Conservation (phyloP, 2,329 filamentous ascomycete species). For the Lasiodiplodia citricola region DNA sequence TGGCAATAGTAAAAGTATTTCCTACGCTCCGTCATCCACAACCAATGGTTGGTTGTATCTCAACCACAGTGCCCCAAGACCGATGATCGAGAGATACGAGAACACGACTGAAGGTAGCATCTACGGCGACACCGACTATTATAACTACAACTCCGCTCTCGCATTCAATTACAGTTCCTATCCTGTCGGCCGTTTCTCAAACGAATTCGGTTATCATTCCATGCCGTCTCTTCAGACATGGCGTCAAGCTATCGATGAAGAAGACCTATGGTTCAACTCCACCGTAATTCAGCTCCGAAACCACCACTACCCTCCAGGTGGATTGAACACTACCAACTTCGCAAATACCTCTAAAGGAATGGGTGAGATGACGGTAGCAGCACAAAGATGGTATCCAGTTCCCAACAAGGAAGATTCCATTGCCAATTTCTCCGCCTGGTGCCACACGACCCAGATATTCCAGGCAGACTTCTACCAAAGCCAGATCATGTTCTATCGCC, state of each 20-base stretch:
- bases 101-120: slow-evolving; percentile 59
- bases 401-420: slow-evolving; percentile 59
- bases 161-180: slow-evolving; percentile 63
- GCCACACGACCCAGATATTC: slow-evolving; percentile 66
- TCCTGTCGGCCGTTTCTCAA: slow-evolving; percentile 64
- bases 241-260: slow-evolving; percentile 57
- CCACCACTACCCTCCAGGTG: slow-evolving; percentile 62
- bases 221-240: slow-evolving; percentile 67
- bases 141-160: slow-evolving; percentile 60
- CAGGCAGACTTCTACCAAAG: slow-evolving; percentile 67
- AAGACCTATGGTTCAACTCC: slow-evolving; percentile 64
- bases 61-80: slow-evolving; percentile 58
- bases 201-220: slow-evolving; percentile 68
- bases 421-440: slow-evolving; percentile 67
- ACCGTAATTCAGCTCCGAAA: slow-evolving; percentile 61
- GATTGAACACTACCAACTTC: slow-evolving; percentile 54
- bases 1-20: slow-evolving; percentile 63
- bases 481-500: slow-evolving; percentile 66
- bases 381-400: slow-evolving; percentile 61
- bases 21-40: slow-evolving; percentile 65
- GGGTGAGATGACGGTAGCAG: slow-evolving; percentile 64
- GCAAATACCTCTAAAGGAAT: slow-evolving; percentile 52
- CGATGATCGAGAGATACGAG: slow-evolving; percentile 62
- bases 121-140: slow-evolving; percentile 67
- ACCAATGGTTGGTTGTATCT: slow-evolving; percentile 63